Conservation (phyloP, 192 early-diverging fungal species). For the Paraglomus brasilianum region DNA sequence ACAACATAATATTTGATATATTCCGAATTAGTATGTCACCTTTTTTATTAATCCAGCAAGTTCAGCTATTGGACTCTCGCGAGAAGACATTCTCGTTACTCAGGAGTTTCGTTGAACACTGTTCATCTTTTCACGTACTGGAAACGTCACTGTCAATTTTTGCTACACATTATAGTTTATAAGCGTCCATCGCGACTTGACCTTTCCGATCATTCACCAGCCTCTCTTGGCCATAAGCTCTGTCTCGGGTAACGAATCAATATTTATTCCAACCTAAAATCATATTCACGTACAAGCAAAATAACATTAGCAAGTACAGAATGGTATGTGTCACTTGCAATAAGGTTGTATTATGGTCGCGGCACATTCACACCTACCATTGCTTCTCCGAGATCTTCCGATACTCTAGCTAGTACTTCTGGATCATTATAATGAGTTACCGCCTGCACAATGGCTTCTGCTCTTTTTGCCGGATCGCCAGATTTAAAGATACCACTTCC, state of each 20-base stretch:
- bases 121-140: too few relatives aligned
- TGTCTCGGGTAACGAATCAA: slow-evolving; percentile 19
- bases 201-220: slow-evolving; percentile 5
- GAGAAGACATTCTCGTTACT: too few relatives aligned
- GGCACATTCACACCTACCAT: slow-evolving; percentile 90
- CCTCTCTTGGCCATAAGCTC: slow-evolving; percentile 26
- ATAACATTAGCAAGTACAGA: not conserved
- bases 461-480: slow-evolving; percentile 91
- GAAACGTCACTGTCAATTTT: too few relatives aligned
- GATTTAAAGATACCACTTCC: slow-evolving; percentile 98
- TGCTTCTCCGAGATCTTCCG: slow-evolving; percentile 91
- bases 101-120: too few relatives aligned
- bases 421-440: slow-evolving; percentile 94
- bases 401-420: slow-evolving; percentile 83
- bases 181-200: too few relatives aligned
- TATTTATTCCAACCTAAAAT: slow-evolving; percentile 31
- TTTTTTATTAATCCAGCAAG: too few relatives aligned
- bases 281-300: too few relatives aligned
- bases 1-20: too few relatives aligned
- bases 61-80: too few relatives aligned
- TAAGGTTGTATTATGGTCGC: too few relatives aligned
- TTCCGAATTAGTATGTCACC: too few relatives aligned
- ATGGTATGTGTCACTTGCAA: not conserved
- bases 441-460: slow-evolving; percentile 92
- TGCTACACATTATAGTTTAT: too few relatives aligned